These are phyloP conservation scores for Phaeosphaeria sp. DNA, from an alignment of 2,329 filamentous ascomycete genomes.

Conservation along the genomic window DNA sequence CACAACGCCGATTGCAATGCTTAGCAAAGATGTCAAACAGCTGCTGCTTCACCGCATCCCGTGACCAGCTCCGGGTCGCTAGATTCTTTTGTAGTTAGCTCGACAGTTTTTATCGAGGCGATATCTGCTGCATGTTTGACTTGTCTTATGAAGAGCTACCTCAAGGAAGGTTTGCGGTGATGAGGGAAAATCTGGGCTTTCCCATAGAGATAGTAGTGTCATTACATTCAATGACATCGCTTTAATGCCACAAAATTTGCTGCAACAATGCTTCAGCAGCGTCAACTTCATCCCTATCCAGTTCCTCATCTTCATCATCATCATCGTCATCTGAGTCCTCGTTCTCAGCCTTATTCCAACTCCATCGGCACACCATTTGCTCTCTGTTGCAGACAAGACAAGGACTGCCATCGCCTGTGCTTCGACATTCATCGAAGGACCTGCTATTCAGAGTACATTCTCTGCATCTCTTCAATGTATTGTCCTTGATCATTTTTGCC, in stretches of 20 bases:
- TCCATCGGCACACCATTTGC: not conserved
- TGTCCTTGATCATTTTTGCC: not conserved
- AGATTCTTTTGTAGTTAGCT: too few relatives aligned
- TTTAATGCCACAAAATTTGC: not conserved
- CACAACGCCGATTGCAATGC: too few relatives aligned
- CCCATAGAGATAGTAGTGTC: too few relatives aligned
- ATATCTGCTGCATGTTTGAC: too few relatives aligned
- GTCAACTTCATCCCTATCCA: not conserved
- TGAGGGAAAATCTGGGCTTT: too few relatives aligned
- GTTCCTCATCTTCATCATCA: not conserved
- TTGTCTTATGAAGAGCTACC: too few relatives aligned
- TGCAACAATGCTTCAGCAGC: not conserved
- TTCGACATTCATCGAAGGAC: not conserved
- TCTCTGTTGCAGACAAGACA: not conserved
- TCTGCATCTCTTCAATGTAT: not conserved
- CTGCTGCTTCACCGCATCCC: too few relatives aligned
- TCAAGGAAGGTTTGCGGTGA: too few relatives aligned
- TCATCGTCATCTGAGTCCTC: not conserved
- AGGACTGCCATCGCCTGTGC: not conserved
- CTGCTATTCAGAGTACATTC: not conserved
- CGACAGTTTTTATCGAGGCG: too few relatives aligned
- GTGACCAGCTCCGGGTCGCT: too few relatives aligned
- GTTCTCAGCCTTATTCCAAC: not conserved
- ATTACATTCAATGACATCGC: not conserved
- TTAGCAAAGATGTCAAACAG: too few relatives aligned